A percentile compares a stretch with the other conserved stretches of the same genome.
Evolutionary conservation across 2,329 filamentous ascomycete genomes (phyloP).

Genomic region (Colletotrichum agaves): DNA sequence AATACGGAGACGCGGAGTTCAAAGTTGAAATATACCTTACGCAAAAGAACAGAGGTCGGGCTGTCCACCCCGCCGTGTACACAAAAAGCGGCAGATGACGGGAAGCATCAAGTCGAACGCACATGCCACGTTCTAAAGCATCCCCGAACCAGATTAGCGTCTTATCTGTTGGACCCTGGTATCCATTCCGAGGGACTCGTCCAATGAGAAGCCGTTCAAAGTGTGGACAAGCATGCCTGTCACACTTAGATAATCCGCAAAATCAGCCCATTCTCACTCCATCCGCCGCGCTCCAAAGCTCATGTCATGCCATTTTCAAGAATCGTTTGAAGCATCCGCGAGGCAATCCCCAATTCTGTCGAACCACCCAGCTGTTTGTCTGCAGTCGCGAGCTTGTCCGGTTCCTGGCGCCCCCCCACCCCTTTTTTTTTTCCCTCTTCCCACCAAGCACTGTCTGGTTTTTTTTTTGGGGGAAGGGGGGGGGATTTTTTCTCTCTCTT

Average conservation of each 20-base stretch:
- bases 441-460: slow-evolving; percentile 2
- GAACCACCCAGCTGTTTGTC: slow-evolving; percentile 31
- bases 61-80: slow-evolving; percentile 21
- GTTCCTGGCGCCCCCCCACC: slow-evolving; percentile 19
- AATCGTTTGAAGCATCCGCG: slow-evolving; percentile 36
- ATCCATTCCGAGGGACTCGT: slow-evolving; percentile 5
- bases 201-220: slow-evolving; percentile 28
- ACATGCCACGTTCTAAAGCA: slow-evolving; percentile 36
- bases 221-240: slow-evolving; percentile 28
- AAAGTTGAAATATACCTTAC: no score
- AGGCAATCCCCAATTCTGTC: slow-evolving; percentile 36
- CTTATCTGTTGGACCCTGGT: slow-evolving; percentile 23
- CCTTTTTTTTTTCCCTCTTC: no score
- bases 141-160: slow-evolving; percentile 22
- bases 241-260: slow-evolving; percentile 33
- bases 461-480: no score
- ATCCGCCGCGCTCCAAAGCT: slow-evolving; percentile 35
- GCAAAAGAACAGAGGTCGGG: no score
- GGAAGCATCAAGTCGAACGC: slow-evolving; percentile 26
- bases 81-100: neutral
- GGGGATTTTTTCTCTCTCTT: slow-evolving; percentile 20
- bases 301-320: slow-evolving; percentile 38
- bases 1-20: slow-evolving; percentile 13
- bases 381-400: slow-evolving; percentile 31
- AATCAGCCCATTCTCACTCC: slow-evolving; percentile 38